Base-by-base conservation (phyloP, 176 grass and related monocot genomes). In the Microstegium vimineum region DNA sequence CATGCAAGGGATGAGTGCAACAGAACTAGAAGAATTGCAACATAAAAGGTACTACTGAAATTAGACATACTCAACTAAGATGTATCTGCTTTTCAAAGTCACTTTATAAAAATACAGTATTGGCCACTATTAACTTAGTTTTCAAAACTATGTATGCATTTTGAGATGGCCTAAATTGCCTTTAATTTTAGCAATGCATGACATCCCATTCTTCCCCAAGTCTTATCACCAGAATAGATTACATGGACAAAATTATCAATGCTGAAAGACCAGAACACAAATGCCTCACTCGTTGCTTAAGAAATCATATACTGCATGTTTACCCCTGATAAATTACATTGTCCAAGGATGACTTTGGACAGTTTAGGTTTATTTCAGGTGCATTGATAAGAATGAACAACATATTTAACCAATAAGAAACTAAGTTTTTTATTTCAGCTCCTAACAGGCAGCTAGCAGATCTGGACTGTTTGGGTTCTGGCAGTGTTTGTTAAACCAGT, bases 141-240 rank as follows among this genome's bases (percentile, higher is more conserved):
- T 79, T 85, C 16, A 61, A 77, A 70, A 71, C 20, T 38, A 27
- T 35, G 46, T 49, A 79, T 2, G 67, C 31, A 46, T 33, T 85
- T 70, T 30, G 26, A 40, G 31, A 63, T 73, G 56, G 67, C 17
- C 17, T 1, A 36, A n/a, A 16, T 28, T 18, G 25, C 16, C 14
- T 70, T 45, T 23, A 49, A 18, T 78, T 86, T 79, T 8, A 36
- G n/a, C 14, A 52, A 47, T 26, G 11, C 42, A 79, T 72, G 16
- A 28, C 6, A 51, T 31, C 5, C 52, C 42, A n/a, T 46, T 56
- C 42, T 73, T 52, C 13, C 16, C 38, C 62, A 10, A 54, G 22
- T 76, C n/a, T 41, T 36, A 2, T 17, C 46, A 25, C 17, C 22
- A 76, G 25, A 66, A 84, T 9, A 78, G 33, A 46, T 47, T 34